phyloP scores from a whole-genome alignment of 176 grass and related monocot genomes.

The Musa troglodytarum region DNA sequence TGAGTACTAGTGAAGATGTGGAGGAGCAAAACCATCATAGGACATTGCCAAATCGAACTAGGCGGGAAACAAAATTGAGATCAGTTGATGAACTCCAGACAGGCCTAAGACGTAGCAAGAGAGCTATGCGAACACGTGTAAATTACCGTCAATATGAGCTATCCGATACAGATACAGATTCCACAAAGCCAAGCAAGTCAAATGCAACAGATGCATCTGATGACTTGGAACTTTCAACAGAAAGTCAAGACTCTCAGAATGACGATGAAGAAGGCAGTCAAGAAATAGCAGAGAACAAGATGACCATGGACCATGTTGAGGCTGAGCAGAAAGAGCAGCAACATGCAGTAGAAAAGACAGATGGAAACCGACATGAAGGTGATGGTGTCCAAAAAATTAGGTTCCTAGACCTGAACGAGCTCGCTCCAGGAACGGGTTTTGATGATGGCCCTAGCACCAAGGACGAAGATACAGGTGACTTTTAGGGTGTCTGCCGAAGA shows the following conservation, averaged over 20 bases:
- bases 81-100: conserved; percentile 45
- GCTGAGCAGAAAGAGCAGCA: conserved; percentile 37
- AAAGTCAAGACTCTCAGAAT: conserved; percentile 49
- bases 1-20: conserved; percentile 53
- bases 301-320: conserved; percentile 29
- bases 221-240: conserved; percentile 37
- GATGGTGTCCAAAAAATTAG: conserved; percentile 20
- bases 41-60: conserved; percentile 30
- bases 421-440: conserved; percentile 36
- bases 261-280: conserved; percentile 49
- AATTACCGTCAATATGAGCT: conserved; percentile 52
- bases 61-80: conserved; percentile 42
- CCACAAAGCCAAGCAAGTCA: conserved; percentile 31
- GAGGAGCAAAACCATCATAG: conserved; percentile 29
- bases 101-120: conserved; percentile 63
- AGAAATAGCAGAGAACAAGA: conserved; percentile 15
- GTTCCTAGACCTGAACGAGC: conserved; percentile 64
- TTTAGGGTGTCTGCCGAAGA: conserved; percentile 7
- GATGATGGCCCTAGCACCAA: conserved; percentile 39
- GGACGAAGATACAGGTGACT: conserved; percentile 44
- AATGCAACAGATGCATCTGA: conserved; percentile 35
- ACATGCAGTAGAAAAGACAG: conserved; percentile 22
- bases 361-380: conserved; percentile 23
- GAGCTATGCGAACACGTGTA: conserved; percentile 41
- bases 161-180: conserved; percentile 42